Evolutionary conservation across 2,329 filamentous ascomycete species (phyloP).

Genomic region (Phialophora expanda): DNA sequence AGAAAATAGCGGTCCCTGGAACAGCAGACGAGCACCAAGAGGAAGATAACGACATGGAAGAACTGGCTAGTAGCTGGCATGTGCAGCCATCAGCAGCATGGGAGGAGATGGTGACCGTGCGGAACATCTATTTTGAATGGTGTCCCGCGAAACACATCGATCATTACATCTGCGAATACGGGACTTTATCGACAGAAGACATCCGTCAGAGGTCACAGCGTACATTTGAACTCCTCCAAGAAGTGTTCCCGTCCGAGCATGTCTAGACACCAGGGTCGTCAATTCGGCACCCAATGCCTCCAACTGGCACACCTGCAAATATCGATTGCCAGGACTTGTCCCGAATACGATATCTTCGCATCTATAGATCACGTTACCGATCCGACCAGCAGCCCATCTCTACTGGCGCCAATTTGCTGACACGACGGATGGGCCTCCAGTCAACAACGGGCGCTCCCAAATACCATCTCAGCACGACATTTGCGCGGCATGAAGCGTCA

Average conservation of each 20-base stretch:
- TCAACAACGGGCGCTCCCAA: neutral
- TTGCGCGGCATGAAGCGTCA: neutral
- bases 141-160: constrained; percentile 59
- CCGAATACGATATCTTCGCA: neutral
- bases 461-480: neutral
- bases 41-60: constrained; percentile 59
- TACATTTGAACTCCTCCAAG: constrained; percentile 19
- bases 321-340: neutral
- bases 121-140: constrained; percentile 67
- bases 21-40: constrained; percentile 52
- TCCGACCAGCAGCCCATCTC: neutral
- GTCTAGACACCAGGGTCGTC: neutral
- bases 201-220: constrained; percentile 37
- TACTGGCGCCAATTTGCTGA: neutral
- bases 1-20: constrained; percentile 63
- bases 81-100: neutral
- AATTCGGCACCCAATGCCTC: neutral
- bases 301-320: neutral
- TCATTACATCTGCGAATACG: constrained; percentile 62
- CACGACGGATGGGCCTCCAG: neutral
- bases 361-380: neutral
- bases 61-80: constrained; percentile 49
- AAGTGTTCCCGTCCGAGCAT: constrained; percentile 25
- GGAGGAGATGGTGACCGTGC: constrained; percentile 44
- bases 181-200: constrained; percentile 43